These are phyloP conservation scores for Talaromyces proteolyticus DNA, from an alignment of 495 filamentous ascomycete species.

Conservation along the genomic window DNA sequence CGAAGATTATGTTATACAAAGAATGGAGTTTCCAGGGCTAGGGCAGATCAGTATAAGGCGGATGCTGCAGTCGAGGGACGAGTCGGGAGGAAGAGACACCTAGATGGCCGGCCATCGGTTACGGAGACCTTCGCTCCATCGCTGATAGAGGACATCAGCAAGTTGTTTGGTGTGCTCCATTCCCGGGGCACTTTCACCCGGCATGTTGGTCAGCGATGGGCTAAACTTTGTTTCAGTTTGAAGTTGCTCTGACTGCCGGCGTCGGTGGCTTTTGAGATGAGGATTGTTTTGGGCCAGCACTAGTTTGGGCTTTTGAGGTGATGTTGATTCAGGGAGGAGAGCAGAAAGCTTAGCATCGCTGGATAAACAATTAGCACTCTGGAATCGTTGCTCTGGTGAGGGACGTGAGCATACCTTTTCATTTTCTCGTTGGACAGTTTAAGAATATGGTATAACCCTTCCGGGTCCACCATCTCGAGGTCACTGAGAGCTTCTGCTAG, in stretches of 20 bases:
- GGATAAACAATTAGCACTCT: conserved; percentile 5
- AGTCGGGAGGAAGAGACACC: not conserved
- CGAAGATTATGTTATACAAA: conserved; percentile 18
- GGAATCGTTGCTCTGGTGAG: not conserved
- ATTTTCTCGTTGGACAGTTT: conserved; percentile 59
- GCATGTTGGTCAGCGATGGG: conserved; percentile 29
- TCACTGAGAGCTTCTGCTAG: conserved; percentile 79
- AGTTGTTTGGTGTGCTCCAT: conserved; percentile 91
- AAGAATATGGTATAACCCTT: conserved; percentile 82
- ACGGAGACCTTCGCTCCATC: conserved; percentile 83
- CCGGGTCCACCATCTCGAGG: conserved; percentile 82
- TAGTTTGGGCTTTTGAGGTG: conserved; percentile 54
- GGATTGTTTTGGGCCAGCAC: conserved; percentile 79
- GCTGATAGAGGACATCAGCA: conserved; percentile 80
- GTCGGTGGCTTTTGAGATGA: conserved; percentile 70
- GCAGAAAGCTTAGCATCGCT: conserved; percentile 48
- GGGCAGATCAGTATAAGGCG: not conserved
- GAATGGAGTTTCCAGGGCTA: conserved; percentile 12
- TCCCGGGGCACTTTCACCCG: conserved; percentile 52
- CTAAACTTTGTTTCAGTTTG: conserved; percentile 26
- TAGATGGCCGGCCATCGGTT: conserved; percentile 65
- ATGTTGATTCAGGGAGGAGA: conserved; percentile 36
- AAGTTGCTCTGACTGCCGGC: conserved; percentile 57
- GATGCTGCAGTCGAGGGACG: not conserved
- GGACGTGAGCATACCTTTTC: conserved; percentile 32